Percentiles rank a stretch among this genome's conserved stretches.
Conservation (phyloP, 768 basidiomycete genomes). For the Leccinum rimulosum region DNA sequence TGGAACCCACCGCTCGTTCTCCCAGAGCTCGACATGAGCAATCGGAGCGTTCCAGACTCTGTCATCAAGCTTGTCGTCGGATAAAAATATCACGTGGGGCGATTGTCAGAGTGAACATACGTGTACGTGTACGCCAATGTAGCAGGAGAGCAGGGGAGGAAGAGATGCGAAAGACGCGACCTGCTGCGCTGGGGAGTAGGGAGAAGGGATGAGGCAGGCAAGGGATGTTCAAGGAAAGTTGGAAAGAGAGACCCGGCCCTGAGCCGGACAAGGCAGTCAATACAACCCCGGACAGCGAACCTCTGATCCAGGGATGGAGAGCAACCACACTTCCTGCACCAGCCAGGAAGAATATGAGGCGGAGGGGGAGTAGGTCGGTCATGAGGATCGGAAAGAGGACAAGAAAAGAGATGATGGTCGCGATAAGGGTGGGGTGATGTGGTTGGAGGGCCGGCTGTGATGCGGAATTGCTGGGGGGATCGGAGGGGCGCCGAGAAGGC, state of each 20-base stretch:
- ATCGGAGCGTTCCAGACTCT: neutral
- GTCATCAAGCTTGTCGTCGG: neutral
- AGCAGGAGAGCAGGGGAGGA: neutral
- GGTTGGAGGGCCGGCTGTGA: conserved; percentile 11
- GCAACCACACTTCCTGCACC: conserved; percentile 15
- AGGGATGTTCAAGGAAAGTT: conserved; percentile 12
- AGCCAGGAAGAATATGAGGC: conserved; percentile 40
- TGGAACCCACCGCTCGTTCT: neutral
- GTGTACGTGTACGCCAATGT: neutral
- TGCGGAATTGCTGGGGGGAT: no score
- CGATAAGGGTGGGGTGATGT: conserved; percentile 35
- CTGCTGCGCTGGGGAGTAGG: neutral
- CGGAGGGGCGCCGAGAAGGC: neutral
- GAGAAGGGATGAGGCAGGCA: neutral
- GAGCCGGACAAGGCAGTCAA: conserved; percentile 8
- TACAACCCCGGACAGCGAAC: neutral
- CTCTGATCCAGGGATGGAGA: conserved; percentile 12
- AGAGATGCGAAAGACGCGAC: neutral
- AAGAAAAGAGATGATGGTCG: conserved; percentile 40
- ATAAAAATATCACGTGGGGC: neutral
- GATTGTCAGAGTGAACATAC: neutral
- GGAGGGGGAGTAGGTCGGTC: conserved; percentile 43
- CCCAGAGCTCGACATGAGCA: neutral
- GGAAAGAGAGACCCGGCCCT: conserved; percentile 19
- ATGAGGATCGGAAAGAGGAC: conserved; percentile 42